Evolutionary conservation across 1,284 basidiomycete genomes (phyloP).

Genomic region (Cerrena zonata): DNA sequence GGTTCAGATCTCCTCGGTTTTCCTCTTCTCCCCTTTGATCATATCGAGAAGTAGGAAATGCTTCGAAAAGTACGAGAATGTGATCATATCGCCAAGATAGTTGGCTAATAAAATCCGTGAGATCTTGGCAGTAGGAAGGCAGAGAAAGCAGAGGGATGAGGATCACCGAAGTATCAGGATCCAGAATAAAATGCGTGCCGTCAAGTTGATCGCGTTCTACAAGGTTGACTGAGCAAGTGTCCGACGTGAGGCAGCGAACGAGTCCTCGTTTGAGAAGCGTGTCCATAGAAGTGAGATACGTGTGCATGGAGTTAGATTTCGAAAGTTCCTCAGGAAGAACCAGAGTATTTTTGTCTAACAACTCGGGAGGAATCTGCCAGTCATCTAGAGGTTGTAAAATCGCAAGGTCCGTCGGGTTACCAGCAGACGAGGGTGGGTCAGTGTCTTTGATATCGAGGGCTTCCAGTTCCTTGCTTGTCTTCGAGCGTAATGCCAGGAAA

Average conservation of each 20-base stretch:
- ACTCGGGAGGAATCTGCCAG: constrained; percentile 31
- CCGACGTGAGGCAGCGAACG: constrained; percentile 42
- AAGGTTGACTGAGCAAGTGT: constrained; percentile 44
- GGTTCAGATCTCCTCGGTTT: constrained; percentile 25
- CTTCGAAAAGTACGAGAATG: constrained; percentile 59
- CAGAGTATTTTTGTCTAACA: constrained; percentile 47
- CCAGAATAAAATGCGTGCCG: constrained; percentile 53
- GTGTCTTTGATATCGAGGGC: background rate
- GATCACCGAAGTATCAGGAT: constrained; percentile 51
- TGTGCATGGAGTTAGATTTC: constrained; percentile 40
- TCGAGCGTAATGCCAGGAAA: constrained; percentile 18
- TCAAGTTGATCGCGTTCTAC: constrained; percentile 55
- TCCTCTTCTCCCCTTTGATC: constrained; percentile 18
- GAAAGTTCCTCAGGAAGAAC: constrained; percentile 33
- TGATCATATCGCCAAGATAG: constrained; percentile 55
- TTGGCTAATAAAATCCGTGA: constrained; percentile 34
- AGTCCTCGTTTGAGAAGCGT: constrained; percentile 62
- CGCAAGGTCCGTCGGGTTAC: background rate
- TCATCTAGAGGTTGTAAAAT: background rate
- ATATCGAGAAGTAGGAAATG: constrained; percentile 45
- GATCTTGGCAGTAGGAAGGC: constrained; percentile 40
- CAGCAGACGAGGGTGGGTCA: background rate
- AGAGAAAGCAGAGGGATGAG: constrained; percentile 53
- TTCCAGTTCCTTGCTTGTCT: constrained; percentile 1
- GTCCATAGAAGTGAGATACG: constrained; percentile 61